Percentiles rank a stretch among this genome's conserved stretches.
phyloP scores from a whole-genome alignment of 2,329 filamentous ascomycete genomes.

The Xylariaceae sp. region DNA sequence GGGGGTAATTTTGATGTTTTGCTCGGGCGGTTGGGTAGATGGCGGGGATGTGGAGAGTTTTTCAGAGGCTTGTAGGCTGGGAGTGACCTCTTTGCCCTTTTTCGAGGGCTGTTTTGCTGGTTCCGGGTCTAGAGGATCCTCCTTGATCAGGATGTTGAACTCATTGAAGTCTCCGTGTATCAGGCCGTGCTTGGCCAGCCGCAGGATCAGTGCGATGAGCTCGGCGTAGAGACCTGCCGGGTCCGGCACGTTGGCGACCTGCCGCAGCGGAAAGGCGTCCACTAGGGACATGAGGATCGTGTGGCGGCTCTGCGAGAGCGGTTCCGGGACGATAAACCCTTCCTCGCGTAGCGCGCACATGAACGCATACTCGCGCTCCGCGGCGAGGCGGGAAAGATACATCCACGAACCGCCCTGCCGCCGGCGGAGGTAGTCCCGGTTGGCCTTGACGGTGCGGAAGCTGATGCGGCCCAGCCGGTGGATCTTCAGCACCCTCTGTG shows the following conservation, averaged over 20 bases:
- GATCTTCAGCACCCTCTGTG: constrained; percentile 89
- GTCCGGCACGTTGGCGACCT: constrained; percentile 83
- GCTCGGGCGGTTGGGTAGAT: constrained; percentile 43
- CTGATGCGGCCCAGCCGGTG: constrained; percentile 94
- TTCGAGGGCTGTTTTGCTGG: constrained; percentile 40
- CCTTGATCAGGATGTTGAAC: constrained; percentile 96
- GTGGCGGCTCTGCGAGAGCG: constrained; percentile 87
- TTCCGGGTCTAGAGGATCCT: constrained; percentile 53
- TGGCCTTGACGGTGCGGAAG: constrained; percentile 94
- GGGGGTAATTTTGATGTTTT: constrained; percentile 61
- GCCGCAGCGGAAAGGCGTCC: constrained; percentile 88
- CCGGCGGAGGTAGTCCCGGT: constrained; percentile 87
- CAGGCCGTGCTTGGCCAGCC: constrained; percentile 81
- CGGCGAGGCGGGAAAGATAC: constrained; percentile 93
- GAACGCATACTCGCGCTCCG: constrained; percentile 92
- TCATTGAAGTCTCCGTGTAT: constrained; percentile 99
- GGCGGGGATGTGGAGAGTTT: constrained; percentile 17
- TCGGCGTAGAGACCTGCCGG: constrained; percentile 90
- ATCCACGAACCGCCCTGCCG: constrained; percentile 83
- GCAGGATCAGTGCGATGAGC: constrained; percentile 83
- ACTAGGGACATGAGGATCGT: constrained; percentile 96
- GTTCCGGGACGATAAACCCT: constrained; percentile 88
- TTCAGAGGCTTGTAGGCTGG: neutral
- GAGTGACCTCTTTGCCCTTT: constrained; percentile 27
- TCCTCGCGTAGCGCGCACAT: constrained; percentile 86